Evolutionary conservation across 352 stramenopile species (phyloP).

Genomic region (Phytophthora meadii): DNA sequence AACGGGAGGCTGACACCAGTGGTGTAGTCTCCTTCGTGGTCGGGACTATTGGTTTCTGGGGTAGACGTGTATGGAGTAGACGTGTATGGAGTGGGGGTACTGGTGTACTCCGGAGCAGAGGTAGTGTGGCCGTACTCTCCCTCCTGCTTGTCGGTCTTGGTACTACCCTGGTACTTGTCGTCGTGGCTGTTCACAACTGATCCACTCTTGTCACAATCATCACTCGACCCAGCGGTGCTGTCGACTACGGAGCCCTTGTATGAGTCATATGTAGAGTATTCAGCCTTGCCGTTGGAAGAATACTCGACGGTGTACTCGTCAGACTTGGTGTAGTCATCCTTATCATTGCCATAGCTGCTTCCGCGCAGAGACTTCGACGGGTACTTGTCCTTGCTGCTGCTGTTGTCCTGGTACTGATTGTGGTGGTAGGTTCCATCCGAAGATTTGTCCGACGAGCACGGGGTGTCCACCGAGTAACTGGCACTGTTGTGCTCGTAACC

Average conservation of each 20-base stretch:
- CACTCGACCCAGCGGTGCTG: conserved; percentile 3
- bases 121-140: conserved; percentile 5
- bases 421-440: conserved; percentile 8
- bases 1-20: too few relatives aligned
- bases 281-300: conserved; percentile 4
- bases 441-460: conserved; percentile 21
- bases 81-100: neutral
- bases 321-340: neutral
- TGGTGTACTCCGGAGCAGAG: conserved; percentile 2
- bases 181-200: conserved; percentile 7
- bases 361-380: conserved; percentile 27
- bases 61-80: neutral
- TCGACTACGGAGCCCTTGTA: conserved; percentile 13
- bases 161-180: conserved; percentile 1
- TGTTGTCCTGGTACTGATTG: neutral
- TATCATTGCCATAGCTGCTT: conserved; percentile 16
- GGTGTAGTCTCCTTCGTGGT: too few relatives aligned
- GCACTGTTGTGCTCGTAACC: conserved; percentile 1
- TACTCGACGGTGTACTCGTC: conserved; percentile 8
- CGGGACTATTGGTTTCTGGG: neutral
- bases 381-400: conserved; percentile 19
- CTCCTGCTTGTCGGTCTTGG: neutral
- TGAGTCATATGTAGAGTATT: conserved; percentile 7
- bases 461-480: conserved; percentile 1
- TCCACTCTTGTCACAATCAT: conserved; percentile 2